Evolutionary conservation across 2,329 filamentous ascomycete species (phyloP).

Genomic region (Fusarium nematophilum): DNA sequence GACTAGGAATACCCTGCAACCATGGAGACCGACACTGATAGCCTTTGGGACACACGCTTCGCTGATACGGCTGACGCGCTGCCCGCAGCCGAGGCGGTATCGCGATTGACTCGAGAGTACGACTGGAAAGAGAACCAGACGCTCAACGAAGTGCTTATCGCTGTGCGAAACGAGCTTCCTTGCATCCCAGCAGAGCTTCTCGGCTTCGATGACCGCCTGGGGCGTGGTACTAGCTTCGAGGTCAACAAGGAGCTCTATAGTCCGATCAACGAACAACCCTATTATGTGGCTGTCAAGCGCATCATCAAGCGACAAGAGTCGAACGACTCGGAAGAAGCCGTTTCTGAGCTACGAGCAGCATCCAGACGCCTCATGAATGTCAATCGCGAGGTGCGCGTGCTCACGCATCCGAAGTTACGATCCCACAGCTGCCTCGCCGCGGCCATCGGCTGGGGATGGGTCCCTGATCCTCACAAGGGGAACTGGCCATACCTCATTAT

Average conservation of each 20-base stretch:
- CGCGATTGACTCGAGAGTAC: too few species aligned
- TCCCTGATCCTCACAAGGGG: not conserved
- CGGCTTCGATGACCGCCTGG: not conserved
- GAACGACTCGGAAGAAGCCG: not conserved
- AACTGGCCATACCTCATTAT: conserved; percentile 4
- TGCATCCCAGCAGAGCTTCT: not conserved
- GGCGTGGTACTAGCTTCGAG: conserved; percentile 7
- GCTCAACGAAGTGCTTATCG: conserved; percentile 4
- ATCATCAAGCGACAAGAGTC: not conserved
- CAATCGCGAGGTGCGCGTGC: conserved; percentile 10
- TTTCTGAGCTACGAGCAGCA: not conserved
- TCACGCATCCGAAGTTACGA: conserved; percentile 4
- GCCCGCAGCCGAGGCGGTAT: too few species aligned
- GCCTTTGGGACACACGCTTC: too few species aligned
- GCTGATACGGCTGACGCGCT: too few species aligned
- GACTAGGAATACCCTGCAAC: too few species aligned
- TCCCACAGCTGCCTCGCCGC: not conserved
- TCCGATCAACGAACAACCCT: not conserved
- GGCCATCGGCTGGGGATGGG: conserved; percentile 12
- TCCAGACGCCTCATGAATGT: conserved; percentile 1
- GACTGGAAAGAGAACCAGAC: too few species aligned
- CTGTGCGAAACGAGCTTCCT: conserved; percentile 1
- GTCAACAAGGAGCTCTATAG: conserved; percentile 11
- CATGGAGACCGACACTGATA: too few species aligned
- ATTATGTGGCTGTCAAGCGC: conserved; percentile 8